Evolutionary conservation across 169 alveolate species (phyloP).

Genomic region (Cytauxzoon felis): DNA sequence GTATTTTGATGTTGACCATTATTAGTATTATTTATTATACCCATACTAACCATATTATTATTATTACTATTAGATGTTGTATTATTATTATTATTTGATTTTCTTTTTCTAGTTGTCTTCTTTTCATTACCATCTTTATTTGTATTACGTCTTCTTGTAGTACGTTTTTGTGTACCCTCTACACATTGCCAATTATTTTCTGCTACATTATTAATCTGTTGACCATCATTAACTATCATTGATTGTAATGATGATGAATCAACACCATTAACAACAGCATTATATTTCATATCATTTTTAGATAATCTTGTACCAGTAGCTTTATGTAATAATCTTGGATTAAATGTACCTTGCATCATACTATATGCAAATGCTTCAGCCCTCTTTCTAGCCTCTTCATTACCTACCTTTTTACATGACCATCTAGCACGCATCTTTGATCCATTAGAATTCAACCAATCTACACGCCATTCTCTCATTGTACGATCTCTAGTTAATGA

Average conservation of each 20-base stretch:
- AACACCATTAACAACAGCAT: slow-evolving; percentile 21
- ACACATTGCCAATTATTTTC: slow-evolving; percentile 12
- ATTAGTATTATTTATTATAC: too few species aligned
- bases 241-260: slow-evolving; percentile 5
- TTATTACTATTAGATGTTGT: too few species aligned
- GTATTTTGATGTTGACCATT: too few species aligned
- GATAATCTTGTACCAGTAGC: slow-evolving; percentile 76
- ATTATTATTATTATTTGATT: too few species aligned
- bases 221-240: background rate
- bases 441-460: slow-evolving; percentile 65
- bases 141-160: slow-evolving; percentile 4
- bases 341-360: slow-evolving; percentile 69
- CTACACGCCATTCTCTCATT: slow-evolving; percentile 75
- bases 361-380: slow-evolving; percentile 77
- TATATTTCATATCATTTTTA: slow-evolving; percentile 57
- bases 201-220: background rate
- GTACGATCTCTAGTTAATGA: slow-evolving; percentile 71
- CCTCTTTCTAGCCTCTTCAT: slow-evolving; percentile 73
- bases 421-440: slow-evolving; percentile 73
- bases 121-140: background rate
- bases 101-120: background rate
- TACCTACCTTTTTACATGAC: slow-evolving; percentile 78
- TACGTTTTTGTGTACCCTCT: slow-evolving; percentile 1
- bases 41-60: too few species aligned
- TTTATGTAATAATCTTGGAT: slow-evolving; percentile 72